These are phyloP conservation scores for Boletus sensibilis DNA, from an alignment of 768 basidiomycete genomes.

Conservation along the genomic window DNA sequence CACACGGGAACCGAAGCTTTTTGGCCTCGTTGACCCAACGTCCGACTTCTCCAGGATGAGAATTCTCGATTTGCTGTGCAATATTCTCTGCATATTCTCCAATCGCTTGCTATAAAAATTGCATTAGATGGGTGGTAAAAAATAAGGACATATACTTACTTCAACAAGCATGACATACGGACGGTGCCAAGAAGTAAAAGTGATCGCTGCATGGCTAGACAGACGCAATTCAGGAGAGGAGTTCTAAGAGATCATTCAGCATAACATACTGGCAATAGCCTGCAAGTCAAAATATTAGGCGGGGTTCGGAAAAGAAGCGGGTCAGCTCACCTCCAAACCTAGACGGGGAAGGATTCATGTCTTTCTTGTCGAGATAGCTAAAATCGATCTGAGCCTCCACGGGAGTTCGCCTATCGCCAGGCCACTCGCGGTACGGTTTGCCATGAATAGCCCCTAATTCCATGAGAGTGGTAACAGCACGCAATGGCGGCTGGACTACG, in stretches of 20 bases:
- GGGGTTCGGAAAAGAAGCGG: not conserved
- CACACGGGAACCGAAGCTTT: constrained; percentile 30
- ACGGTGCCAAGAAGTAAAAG: constrained; percentile 29
- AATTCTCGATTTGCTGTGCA: constrained; percentile 25
- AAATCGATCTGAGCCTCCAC: constrained; percentile 18
- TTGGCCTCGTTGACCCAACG: constrained; percentile 22
- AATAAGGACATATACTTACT: constrained; percentile 4
- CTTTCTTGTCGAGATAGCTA: constrained; percentile 21
- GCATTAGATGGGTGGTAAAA: not conserved
- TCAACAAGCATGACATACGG: constrained; percentile 31
- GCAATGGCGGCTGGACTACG: constrained; percentile 15
- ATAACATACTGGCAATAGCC: constrained; percentile 29
- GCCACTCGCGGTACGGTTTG: constrained; percentile 26
- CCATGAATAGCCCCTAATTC: constrained; percentile 27
- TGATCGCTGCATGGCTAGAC: constrained; percentile 20
- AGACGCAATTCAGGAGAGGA: not conserved
- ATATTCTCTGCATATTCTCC: constrained; percentile 26
- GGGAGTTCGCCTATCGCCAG: constrained; percentile 21
- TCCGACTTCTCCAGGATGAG: constrained; percentile 17
- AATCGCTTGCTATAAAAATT: constrained; percentile 23
- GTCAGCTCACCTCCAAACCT: constrained; percentile 25
- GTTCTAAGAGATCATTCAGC: not conserved
- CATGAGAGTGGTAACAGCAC: constrained; percentile 13
- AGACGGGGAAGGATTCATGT: constrained; percentile 25
- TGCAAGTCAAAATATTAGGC: not conserved